Percentiles rank a stretch among this genome's conserved stretches.
phyloP scores from a whole-genome alignment of 78 protist species.

The Planoprotostelium fungivorum region DNA sequence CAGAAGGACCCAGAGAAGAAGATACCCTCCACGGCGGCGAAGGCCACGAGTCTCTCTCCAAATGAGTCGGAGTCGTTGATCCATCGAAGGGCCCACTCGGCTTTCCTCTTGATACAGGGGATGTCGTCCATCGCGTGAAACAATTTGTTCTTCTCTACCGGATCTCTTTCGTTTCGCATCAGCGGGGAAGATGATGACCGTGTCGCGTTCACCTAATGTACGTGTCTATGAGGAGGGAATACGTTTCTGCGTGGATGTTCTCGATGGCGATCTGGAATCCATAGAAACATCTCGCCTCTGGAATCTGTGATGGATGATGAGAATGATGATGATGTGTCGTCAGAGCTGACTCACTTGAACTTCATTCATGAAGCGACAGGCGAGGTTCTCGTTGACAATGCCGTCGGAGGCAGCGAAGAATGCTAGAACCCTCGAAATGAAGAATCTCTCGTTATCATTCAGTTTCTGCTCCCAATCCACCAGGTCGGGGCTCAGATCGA shows the following conservation, averaged over 20 bases:
- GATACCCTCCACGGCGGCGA: slow-evolving; percentile 98
- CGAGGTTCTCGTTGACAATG: slow-evolving; percentile 96
- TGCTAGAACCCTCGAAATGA: slow-evolving; percentile 92
- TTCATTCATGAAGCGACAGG: slow-evolving; percentile 85
- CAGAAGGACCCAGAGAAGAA: slow-evolving; percentile 98
- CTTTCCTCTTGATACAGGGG: slow-evolving; percentile 92
- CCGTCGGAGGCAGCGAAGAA: slow-evolving; percentile 98
- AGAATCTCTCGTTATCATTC: slow-evolving; percentile 86
- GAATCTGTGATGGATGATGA: slow-evolving; percentile 27
- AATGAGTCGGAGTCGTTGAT: slow-evolving; percentile 66
- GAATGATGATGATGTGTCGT: neutral
- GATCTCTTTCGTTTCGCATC: slow-evolving; percentile 77
- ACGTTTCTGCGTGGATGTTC: slow-evolving; percentile 95
- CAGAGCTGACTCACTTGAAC: no score
- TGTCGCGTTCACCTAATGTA: no score
- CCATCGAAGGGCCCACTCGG: slow-evolving; percentile 97
- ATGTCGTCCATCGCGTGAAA: slow-evolving; percentile 91
- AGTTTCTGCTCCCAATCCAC: slow-evolving; percentile 80
- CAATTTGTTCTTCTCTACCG: slow-evolving; percentile 62
- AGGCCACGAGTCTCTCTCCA: slow-evolving; percentile 95
- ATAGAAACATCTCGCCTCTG: slow-evolving; percentile 98
- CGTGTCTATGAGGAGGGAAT: slow-evolving; percentile 19
- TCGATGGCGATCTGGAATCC: slow-evolving; percentile 97
- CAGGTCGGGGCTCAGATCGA: slow-evolving; percentile 84
- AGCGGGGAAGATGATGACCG: no score